Evolutionary conservation across 495 filamentous ascomycete genomes (phyloP).

Genomic region (Echria macrotheca): DNA sequence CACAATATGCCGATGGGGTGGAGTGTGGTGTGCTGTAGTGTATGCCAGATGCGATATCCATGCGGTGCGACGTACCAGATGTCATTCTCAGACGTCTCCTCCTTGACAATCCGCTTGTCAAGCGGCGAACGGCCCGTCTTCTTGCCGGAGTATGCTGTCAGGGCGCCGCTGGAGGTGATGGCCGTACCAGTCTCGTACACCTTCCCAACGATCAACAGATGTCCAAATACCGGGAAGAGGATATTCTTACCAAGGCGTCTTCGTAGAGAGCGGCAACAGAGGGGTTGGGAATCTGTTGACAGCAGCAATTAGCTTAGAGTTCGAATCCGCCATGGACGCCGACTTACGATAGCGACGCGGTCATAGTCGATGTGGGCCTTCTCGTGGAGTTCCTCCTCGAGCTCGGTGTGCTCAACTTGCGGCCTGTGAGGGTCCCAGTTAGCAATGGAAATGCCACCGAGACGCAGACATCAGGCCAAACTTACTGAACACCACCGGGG

Average conservation of each 20-base stretch:
- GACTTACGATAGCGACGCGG: conserved; percentile 83
- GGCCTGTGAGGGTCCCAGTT: too few species aligned
- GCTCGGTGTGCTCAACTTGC: conserved; percentile 81
- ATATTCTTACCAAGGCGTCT: conserved; percentile 70
- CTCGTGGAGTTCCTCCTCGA: conserved; percentile 94
- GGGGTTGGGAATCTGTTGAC: conserved; percentile 77
- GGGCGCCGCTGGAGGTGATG: conserved; percentile 88
- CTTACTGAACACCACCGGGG: conserved; percentile 88
- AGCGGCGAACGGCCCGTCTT: conserved; percentile 96
- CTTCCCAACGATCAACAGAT: conserved; percentile 13
- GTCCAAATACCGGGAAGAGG: not conserved
- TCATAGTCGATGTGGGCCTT: conserved; percentile 99
- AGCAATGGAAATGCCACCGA: too few species aligned
- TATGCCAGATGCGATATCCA: not conserved
- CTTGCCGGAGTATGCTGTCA: conserved; percentile 94
- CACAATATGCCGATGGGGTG: not conserved
- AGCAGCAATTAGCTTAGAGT: conserved; percentile 16
- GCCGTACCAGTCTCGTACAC: conserved; percentile 96
- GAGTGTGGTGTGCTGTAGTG: not conserved
- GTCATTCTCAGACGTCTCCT: conserved; percentile 79
- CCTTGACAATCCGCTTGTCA: conserved; percentile 96
- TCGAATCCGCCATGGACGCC: not conserved
- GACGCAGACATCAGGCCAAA: conserved; percentile 24
- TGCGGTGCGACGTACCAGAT: conserved; percentile 74
- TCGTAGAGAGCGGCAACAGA: conserved; percentile 93